Percentiles rank a stretch among this genome's conserved stretches.
Evolutionary conservation across 345 rosid species (phyloP).

Genomic region (Hypericum perforatum): DNA sequence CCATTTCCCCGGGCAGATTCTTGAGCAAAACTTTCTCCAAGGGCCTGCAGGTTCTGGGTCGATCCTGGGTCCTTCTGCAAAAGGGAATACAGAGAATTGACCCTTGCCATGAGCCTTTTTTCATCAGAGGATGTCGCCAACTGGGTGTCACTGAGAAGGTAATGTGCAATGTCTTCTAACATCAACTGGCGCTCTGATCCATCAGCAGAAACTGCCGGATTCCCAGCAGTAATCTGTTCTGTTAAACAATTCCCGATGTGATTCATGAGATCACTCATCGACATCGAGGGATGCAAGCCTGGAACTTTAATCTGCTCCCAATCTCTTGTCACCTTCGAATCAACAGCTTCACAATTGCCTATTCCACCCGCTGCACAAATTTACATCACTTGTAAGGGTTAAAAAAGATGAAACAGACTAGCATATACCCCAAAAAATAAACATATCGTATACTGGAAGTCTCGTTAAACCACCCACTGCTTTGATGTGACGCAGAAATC

Average conservation of each 20-base stretch:
- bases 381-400: slow-evolving; percentile 40
- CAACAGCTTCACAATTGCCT: slow-evolving; percentile 48
- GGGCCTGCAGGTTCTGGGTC: slow-evolving; percentile 40
- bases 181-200: slow-evolving; percentile 40
- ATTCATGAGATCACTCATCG: slow-evolving; percentile 76
- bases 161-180: slow-evolving; percentile 74
- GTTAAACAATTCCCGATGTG: slow-evolving; percentile 61
- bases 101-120: slow-evolving; percentile 92
- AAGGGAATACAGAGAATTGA: slow-evolving; percentile 90
- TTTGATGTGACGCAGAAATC: too few species aligned
- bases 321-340: slow-evolving; percentile 39
- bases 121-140: slow-evolving; percentile 64
- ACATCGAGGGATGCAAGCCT: slow-evolving; percentile 81
- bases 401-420: slow-evolving; percentile 9
- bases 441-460: too few species aligned
- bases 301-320: slow-evolving; percentile 85
- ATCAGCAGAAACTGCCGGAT: slow-evolving; percentile 29
- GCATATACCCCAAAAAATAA: background rate
- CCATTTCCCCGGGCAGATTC: slow-evolving; percentile 24
- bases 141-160: slow-evolving; percentile 78
- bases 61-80: slow-evolving; percentile 63
- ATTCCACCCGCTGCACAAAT: slow-evolving; percentile 48
- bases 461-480: too few species aligned
- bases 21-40: slow-evolving; percentile 30
- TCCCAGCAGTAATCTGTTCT: slow-evolving; percentile 53